Evolutionary conservation across 2,329 filamentous ascomycete genomes (phyloP).

Genomic region (Pseudocercospora vitis): DNA sequence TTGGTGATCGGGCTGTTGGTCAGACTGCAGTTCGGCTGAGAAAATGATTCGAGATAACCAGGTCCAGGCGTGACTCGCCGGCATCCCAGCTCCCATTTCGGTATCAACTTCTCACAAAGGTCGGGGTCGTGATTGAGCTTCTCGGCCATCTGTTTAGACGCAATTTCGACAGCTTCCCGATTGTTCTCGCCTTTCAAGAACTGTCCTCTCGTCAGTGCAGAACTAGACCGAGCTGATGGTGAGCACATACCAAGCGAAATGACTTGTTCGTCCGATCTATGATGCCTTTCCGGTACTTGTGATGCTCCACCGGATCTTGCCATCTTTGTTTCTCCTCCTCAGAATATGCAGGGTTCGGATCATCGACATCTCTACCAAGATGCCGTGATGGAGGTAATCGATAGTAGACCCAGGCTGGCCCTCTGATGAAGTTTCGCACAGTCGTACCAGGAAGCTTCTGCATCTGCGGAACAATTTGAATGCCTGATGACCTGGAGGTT

Average conservation of each 20-base stretch:
- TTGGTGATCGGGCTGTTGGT: constrained; percentile 42
- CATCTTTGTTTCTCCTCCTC: constrained; percentile 4
- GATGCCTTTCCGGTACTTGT: constrained; percentile 10
- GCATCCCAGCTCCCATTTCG: constrained; percentile 44
- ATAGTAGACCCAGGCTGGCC: constrained; percentile 63
- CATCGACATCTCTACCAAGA: not conserved
- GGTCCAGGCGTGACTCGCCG: constrained; percentile 48
- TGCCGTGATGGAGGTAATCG: constrained; percentile 47
- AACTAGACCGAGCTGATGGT: not conserved
- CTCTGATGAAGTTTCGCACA: constrained; percentile 57
- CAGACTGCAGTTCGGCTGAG: constrained; percentile 46
- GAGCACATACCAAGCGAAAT: not conserved
- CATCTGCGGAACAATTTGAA: constrained; percentile 39
- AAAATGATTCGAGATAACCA: constrained; percentile 53
- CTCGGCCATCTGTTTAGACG: constrained; percentile 50
- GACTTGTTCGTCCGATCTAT: constrained; percentile 5
- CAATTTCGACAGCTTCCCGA: constrained; percentile 34
- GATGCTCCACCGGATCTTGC: constrained; percentile 8
- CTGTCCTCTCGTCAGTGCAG: not conserved
- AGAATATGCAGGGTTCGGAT: constrained; percentile 4
- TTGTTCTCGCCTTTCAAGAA: not conserved
- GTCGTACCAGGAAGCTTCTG: constrained; percentile 10
- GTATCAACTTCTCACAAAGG: constrained; percentile 42
- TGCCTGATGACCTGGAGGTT: constrained; percentile 35
- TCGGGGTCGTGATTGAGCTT: constrained; percentile 40